These are phyloP conservation scores for Dryadomyces quercus-mongolicae DNA, from an alignment of 2,329 filamentous ascomycete genomes.

Conservation along the genomic window DNA sequence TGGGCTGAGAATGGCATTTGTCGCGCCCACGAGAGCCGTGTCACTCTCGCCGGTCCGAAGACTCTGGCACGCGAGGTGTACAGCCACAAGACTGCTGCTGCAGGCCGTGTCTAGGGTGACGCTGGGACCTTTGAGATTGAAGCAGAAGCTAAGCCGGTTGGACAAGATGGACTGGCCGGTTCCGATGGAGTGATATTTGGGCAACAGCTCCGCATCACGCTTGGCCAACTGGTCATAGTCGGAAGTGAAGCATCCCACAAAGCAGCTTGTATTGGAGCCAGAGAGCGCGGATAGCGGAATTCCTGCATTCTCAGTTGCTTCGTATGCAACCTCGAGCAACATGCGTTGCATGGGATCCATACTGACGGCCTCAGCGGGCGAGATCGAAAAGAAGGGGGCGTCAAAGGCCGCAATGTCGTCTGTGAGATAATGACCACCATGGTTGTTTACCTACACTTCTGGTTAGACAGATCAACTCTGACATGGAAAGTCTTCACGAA, in stretches of 20 bases:
- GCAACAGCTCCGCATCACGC: too few species aligned
- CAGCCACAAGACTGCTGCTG: slow-evolving; percentile 20
- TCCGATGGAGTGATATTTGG: slow-evolving; percentile 16
- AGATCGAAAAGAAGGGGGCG: slow-evolving; percentile 57
- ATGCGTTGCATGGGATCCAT: slow-evolving; percentile 56
- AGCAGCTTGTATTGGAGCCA: too few species aligned
- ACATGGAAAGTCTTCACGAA: too few species aligned
- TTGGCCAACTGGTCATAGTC: too few species aligned
- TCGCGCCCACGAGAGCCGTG: slow-evolving; percentile 2
- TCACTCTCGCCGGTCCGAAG: slow-evolving; percentile 5
- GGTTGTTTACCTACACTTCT: neutral
- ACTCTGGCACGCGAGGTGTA: slow-evolving; percentile 9
- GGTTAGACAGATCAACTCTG: too few species aligned
- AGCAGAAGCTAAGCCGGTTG: slow-evolving; percentile 17
- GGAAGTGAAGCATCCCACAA: too few species aligned
- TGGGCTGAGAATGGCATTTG: slow-evolving; percentile 7
- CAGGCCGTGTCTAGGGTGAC: slow-evolving; percentile 28
- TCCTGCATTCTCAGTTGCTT: slow-evolving; percentile 39
- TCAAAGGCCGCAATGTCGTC: slow-evolving; percentile 32
- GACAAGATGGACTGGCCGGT: slow-evolving; percentile 12
- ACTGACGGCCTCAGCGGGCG: slow-evolving; percentile 50
- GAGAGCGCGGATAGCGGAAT: too few species aligned
- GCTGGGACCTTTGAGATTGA: slow-evolving; percentile 23
- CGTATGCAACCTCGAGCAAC: slow-evolving; percentile 49
- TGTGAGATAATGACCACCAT: slow-evolving; percentile 1